Conservation (phyloP, 2,329 filamentous ascomycete species). For the Albophoma yamanashiensis region DNA sequence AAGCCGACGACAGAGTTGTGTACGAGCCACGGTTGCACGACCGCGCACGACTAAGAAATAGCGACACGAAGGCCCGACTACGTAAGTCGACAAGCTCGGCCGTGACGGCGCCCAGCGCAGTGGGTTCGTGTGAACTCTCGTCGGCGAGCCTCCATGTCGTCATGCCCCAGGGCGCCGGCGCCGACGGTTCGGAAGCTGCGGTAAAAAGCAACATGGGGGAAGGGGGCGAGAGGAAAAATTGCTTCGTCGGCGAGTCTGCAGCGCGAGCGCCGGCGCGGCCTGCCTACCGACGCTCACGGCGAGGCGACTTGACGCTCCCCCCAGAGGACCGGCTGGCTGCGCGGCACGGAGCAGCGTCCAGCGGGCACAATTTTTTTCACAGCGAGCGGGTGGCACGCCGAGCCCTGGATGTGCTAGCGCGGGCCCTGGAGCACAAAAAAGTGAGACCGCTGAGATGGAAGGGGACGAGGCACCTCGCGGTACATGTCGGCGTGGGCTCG, state of each 20-base stretch:
- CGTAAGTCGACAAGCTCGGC: not conserved
- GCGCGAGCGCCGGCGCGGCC: not conserved
- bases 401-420: not conserved
- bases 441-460: not conserved
- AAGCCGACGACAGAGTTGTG: not conserved
- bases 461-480: not conserved
- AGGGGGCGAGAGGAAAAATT: not conserved
- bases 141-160: not conserved
- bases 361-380: not conserved
- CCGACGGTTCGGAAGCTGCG: not conserved
- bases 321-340: no score
- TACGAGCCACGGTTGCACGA: not conserved
- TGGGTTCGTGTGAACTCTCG: no score
- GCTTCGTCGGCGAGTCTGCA: not conserved
- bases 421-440: not conserved
- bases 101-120: no score
- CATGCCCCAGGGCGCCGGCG: not conserved
- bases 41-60: not conserved
- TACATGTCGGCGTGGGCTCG: slow-evolving; percentile 2
- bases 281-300: not conserved
- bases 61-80: not conserved
- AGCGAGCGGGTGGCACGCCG: not conserved
- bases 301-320: not conserved
- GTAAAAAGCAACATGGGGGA: not conserved
- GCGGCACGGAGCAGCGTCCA: no score